These are phyloP conservation scores for Cystoderma amianthinum DNA, from an alignment of 768 basidiomycete species.

Conservation along the genomic window DNA sequence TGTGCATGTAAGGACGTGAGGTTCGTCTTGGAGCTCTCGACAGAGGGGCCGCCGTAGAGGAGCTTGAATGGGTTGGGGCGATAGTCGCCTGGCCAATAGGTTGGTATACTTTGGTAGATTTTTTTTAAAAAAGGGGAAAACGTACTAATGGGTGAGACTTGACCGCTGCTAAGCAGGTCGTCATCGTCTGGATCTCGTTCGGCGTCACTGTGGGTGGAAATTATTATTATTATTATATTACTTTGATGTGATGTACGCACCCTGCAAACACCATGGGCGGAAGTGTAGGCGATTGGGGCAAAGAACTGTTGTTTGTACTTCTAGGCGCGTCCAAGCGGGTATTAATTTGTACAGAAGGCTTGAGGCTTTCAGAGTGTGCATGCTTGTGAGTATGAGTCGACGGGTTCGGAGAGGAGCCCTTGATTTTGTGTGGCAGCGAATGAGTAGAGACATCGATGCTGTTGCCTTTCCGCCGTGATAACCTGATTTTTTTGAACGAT, in stretches of 20 bases:
- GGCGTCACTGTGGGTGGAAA: conserved; percentile 7
- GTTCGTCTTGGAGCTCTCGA: conserved; percentile 19
- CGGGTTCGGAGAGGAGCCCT: too few relatives aligned
- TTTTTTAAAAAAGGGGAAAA: conserved; percentile 8
- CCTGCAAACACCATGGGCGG: conserved; percentile 20
- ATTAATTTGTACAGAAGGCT: too few relatives aligned
- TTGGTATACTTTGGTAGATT: too few relatives aligned
- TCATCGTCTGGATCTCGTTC: conserved; percentile 40
- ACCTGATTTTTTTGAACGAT: conserved; percentile 7
- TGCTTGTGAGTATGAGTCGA: background rate
- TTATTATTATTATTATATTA: too few relatives aligned
- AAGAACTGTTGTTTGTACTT: background rate
- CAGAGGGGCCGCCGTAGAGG: conserved; percentile 12
- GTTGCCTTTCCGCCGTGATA: conserved; percentile 15
- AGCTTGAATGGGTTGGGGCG: conserved; percentile 20
- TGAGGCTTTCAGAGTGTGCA: too few relatives aligned
- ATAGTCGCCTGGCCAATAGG: conserved; percentile 19
- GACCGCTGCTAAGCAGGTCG: conserved; percentile 71
- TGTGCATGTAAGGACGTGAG: conserved; percentile 8
- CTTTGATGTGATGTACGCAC: too few relatives aligned
- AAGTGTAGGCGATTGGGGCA: conserved; percentile 23
- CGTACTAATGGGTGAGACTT: conserved; percentile 65
- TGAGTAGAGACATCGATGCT: conserved; percentile 15
- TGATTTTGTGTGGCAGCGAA: background rate
- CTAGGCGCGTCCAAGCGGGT: too few relatives aligned